Evolutionary conservation across 257 asterid genomes (phyloP).

Genomic region (Galeopsis tetrahit): DNA sequence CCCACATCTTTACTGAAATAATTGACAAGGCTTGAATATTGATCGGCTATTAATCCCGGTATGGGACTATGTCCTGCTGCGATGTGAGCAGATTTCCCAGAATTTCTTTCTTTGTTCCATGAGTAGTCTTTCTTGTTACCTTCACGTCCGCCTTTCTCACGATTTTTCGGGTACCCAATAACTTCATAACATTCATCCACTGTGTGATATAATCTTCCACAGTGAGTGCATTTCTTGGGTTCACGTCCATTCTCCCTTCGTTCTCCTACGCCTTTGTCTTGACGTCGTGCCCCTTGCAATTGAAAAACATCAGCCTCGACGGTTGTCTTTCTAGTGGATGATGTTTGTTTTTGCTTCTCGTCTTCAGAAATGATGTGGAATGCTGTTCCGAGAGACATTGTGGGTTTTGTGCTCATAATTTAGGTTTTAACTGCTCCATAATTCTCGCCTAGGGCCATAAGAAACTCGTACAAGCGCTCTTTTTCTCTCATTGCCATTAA

Average conservation of each 20-base stretch:
- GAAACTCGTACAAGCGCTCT: no score
- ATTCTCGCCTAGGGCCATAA: no score
- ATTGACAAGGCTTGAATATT: neutral
- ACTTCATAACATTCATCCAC: slow-evolving; percentile 7
- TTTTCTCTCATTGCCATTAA: no score
- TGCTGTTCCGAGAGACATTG: no score
- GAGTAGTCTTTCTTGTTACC: neutral
- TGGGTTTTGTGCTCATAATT: no score
- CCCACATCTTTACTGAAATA: neutral
- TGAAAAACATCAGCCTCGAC: neutral
- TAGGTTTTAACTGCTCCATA: no score
- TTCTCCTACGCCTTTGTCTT: neutral
- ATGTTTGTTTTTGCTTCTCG: neutral
- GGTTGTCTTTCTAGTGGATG: neutral
- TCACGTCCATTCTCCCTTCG: neutral
- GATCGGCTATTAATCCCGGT: neutral
- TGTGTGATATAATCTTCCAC: neutral
- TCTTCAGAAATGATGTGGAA: no score
- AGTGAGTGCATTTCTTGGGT: neutral
- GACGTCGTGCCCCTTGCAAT: neutral
- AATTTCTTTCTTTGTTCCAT: neutral
- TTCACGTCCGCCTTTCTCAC: neutral
- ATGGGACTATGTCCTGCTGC: neutral
- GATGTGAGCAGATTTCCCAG: neutral
- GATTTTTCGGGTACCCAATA: neutral